Conservation (phyloP, 805 yeast genomes). For the Candida anglica region DNA sequence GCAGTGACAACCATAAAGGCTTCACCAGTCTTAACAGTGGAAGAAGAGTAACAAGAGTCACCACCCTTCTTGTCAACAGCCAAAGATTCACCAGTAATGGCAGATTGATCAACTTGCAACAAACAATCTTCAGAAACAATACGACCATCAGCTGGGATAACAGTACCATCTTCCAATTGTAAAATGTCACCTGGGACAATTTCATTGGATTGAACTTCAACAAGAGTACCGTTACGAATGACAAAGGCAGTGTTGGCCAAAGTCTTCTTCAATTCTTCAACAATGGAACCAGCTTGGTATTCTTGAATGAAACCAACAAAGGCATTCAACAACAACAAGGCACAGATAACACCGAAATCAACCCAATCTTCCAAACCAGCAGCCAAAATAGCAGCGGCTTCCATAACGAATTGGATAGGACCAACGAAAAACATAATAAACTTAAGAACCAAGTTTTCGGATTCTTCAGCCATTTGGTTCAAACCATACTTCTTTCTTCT, state of each 20-base stretch:
- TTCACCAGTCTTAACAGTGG: slow-evolving; percentile 95
- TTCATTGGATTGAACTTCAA: slow-evolving; percentile 77
- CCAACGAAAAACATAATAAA: slow-evolving; percentile 87
- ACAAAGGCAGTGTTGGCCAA: slow-evolving; percentile 86
- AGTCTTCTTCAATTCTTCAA: slow-evolving; percentile 92
- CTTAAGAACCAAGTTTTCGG: slow-evolving; percentile 74
- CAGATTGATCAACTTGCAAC: slow-evolving; percentile 93
- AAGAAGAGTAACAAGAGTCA: slow-evolving; percentile 85
- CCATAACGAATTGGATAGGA: slow-evolving; percentile 97
- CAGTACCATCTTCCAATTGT: slow-evolving; percentile 89
- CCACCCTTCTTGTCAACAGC: slow-evolving; percentile 91
- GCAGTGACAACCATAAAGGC: slow-evolving; percentile 91
- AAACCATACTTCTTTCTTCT: slow-evolving; percentile 90
- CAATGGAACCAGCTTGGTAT: slow-evolving; percentile 97
- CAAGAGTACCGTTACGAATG: slow-evolving; percentile 74
- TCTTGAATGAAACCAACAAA: slow-evolving; percentile 95
- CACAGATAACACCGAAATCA: slow-evolving; percentile 96
- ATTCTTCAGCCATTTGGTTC: slow-evolving; percentile 88
- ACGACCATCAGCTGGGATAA: slow-evolving; percentile 91
- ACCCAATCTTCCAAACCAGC: slow-evolving; percentile 98
- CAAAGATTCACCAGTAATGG: slow-evolving; percentile 95
- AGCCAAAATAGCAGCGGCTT: slow-evolving; percentile 92
- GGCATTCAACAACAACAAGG: slow-evolving; percentile 81
- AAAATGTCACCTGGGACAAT: slow-evolving; percentile 94
- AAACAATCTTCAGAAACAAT: slow-evolving; percentile 79